Percentiles rank a stretch among this genome's conserved stretches.
phyloP scores from a whole-genome alignment of 2,329 filamentous ascomycete species.

The Eurotiales sp. region DNA sequence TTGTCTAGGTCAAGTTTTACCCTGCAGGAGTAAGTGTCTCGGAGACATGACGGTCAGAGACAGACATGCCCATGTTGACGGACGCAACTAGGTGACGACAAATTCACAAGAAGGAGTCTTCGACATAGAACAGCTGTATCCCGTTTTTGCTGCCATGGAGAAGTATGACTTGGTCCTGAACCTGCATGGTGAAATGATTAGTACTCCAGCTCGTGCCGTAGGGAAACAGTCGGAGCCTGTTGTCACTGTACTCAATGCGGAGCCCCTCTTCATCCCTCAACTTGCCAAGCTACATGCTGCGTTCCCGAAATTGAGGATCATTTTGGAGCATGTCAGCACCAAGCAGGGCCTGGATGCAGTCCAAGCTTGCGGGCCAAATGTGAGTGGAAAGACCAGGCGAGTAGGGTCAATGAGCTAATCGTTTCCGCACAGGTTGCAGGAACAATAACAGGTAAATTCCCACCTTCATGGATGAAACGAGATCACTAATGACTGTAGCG shows the following conservation, averaged over 20 bases:
- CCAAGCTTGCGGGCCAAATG: slow-evolving; percentile 68
- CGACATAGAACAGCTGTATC: slow-evolving; percentile 43
- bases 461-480: too few species aligned
- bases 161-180: slow-evolving; percentile 78
- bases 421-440: slow-evolving; percentile 46
- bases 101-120: slow-evolving; percentile 53
- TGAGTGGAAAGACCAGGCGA: neutral
- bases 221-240: slow-evolving; percentile 22
- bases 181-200: slow-evolving; percentile 77
- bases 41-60: neutral
- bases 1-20: slow-evolving; percentile 54
- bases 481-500: slow-evolving; percentile 37
- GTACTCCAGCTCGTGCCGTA: slow-evolving; percentile 30
- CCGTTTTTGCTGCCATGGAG: slow-evolving; percentile 86
- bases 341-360: slow-evolving; percentile 77
- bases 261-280: slow-evolving; percentile 76
- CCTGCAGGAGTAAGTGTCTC: slow-evolving; percentile 32
- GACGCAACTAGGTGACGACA: slow-evolving; percentile 41
- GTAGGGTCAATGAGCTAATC: neutral
- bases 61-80: neutral
- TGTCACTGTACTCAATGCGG: slow-evolving; percentile 63
- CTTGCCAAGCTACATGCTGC: slow-evolving; percentile 66
- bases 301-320: slow-evolving; percentile 59
- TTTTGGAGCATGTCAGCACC: slow-evolving; percentile 85
- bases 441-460: slow-evolving; percentile 57